phyloP scores from a whole-genome alignment of 345 rosid genomes.

The Aquilaria malaccensis region DNA sequence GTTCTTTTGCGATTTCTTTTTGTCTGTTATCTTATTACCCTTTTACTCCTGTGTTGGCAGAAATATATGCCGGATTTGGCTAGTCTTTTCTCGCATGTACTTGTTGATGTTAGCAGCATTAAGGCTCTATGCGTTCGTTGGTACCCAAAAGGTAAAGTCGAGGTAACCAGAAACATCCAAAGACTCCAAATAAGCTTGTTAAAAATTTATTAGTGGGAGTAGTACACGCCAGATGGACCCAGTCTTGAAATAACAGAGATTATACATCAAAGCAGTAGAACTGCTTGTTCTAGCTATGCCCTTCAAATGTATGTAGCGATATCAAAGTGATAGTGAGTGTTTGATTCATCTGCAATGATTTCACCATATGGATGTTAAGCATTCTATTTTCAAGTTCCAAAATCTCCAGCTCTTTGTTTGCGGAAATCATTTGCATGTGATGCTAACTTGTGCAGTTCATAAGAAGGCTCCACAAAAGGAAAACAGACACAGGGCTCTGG shows the following conservation, averaged over 20 bases:
- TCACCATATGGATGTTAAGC: not conserved
- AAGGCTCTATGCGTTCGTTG: slow-evolving; percentile 64
- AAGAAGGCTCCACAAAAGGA: slow-evolving; percentile 62
- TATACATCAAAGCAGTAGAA: not conserved
- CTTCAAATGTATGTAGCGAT: not conserved
- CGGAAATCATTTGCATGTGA: slow-evolving; percentile 2
- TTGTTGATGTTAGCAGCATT: slow-evolving; percentile 89
- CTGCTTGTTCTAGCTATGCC: not conserved
- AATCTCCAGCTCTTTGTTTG: not conserved
- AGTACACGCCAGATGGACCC: slow-evolving; percentile 9
- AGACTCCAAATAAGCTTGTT: no score
- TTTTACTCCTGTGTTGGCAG: slow-evolving; percentile 32
- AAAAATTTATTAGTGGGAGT: no score
- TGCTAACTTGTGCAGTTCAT: slow-evolving; percentile 33
- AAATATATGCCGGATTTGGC: slow-evolving; percentile 87
- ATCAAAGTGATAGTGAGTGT: not conserved
- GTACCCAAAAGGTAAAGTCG: no score
- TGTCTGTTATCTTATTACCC: slow-evolving; percentile 6
- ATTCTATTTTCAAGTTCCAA: not conserved
- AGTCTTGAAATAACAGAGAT: slow-evolving; percentile 6
- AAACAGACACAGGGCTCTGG: slow-evolving; percentile 77
- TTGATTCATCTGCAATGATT: not conserved
- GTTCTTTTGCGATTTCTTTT: not conserved
- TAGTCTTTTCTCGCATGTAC: slow-evolving; percentile 58
- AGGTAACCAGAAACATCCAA: no score